These are phyloP conservation scores for Dryas integrifolia DNA, from an alignment of 331 rosid genomes.

Conservation along the genomic window DNA sequence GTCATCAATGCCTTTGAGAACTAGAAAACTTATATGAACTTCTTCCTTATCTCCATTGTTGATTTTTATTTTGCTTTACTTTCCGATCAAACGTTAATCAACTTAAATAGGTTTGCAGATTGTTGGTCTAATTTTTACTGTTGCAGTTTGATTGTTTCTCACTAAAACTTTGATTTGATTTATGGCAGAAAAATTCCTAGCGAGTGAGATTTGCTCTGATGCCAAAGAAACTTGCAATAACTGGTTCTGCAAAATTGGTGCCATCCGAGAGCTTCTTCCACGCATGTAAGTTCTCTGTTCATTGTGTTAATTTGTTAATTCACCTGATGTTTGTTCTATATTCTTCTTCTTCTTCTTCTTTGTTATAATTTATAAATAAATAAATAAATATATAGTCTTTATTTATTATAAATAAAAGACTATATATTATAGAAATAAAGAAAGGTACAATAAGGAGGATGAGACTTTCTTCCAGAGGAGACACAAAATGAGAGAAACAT, in stretches of 20 bases:
- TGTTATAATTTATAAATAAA: neutral
- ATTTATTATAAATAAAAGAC: neutral
- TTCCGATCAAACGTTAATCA: neutral
- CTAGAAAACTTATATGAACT: neutral
- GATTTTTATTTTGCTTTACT: neutral
- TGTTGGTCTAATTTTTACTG: slow-evolving; percentile 20
- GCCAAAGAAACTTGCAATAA: slow-evolving; percentile 96
- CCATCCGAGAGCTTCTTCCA: slow-evolving; percentile 93
- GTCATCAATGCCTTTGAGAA: neutral
- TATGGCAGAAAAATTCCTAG: slow-evolving; percentile 63
- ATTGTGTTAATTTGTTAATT: slow-evolving; percentile 19
- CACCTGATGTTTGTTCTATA: too few relatives aligned
- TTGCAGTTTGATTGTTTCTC: neutral
- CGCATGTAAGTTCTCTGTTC: slow-evolving; percentile 68
- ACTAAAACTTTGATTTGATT: slow-evolving; percentile 26
- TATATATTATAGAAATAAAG: neutral
- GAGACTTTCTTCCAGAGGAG: neutral
- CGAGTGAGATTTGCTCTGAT: slow-evolving; percentile 53
- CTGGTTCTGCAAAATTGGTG: slow-evolving; percentile 96
- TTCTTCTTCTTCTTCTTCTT: neutral
- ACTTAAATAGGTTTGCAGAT: slow-evolving; percentile 13
- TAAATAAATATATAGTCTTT: neutral
- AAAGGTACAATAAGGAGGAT: too few relatives aligned
- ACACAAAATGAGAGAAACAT: neutral
- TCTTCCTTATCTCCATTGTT: neutral